Conservation (phyloP, 2,329 filamentous ascomycete genomes). For the Ascochyta fabae region DNA sequence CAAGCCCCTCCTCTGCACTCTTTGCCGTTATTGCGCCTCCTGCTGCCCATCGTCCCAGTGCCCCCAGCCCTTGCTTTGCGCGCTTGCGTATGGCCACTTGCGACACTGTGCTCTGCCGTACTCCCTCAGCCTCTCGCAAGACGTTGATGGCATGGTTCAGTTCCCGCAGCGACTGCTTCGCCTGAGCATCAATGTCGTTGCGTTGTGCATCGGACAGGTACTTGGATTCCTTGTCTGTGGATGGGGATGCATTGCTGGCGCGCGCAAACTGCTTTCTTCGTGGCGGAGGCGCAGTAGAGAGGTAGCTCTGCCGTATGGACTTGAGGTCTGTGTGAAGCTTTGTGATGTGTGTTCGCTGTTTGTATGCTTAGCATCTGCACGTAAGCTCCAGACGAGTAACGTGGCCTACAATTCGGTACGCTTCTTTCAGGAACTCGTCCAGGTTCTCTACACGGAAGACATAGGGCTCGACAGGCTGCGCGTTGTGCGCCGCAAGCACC, state of each 20-base stretch:
- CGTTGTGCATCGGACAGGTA: slow-evolving; percentile 81
- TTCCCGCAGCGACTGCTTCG: slow-evolving; percentile 83
- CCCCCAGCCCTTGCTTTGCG: slow-evolving; percentile 67
- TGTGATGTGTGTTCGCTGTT: slow-evolving; percentile 81
- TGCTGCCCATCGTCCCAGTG: slow-evolving; percentile 71
- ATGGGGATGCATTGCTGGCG: slow-evolving; percentile 33
- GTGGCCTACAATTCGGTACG: slow-evolving; percentile 81
- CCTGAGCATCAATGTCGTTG: slow-evolving; percentile 85
- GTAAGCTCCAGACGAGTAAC: slow-evolving; percentile 20
- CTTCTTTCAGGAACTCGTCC: slow-evolving; percentile 91
- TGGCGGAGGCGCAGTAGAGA: slow-evolving; percentile 76
- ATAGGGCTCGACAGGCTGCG: slow-evolving; percentile 56
- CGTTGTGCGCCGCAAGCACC: slow-evolving; percentile 67
- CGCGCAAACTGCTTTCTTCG: slow-evolving; percentile 56
- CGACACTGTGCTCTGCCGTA: slow-evolving; percentile 77
- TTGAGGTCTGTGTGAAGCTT: slow-evolving; percentile 81
- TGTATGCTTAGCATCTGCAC: slow-evolving; percentile 25
- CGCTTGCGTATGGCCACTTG: slow-evolving; percentile 75
- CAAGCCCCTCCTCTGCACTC: slow-evolving; percentile 70
- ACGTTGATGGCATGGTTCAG: slow-evolving; percentile 81
- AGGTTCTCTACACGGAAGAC: slow-evolving; percentile 56
- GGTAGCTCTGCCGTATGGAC: slow-evolving; percentile 86
- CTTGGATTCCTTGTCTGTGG: slow-evolving; percentile 55
- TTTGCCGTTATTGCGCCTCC: slow-evolving; percentile 60
- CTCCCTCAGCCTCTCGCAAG: slow-evolving; percentile 80